phyloP scores from a whole-genome alignment of 352 stramenopile genomes.

The Phytophthora vignae region DNA sequence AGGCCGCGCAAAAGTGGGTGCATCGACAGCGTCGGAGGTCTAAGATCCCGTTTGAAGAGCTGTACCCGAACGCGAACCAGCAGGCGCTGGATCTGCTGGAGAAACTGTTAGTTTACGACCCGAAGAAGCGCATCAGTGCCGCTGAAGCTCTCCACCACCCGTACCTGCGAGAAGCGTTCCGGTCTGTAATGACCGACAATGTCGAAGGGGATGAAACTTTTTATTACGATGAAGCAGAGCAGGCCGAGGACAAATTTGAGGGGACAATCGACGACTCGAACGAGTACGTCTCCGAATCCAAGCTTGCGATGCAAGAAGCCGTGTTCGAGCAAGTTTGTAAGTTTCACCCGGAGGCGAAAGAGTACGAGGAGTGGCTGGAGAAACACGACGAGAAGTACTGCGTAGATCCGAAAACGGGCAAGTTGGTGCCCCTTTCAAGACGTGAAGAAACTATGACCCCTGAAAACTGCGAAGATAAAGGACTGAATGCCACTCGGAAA shows the following conservation, averaged over 20 bases:
- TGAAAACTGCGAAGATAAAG: not conserved
- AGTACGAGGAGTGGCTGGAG: constrained; percentile 69
- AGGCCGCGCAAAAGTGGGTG: constrained; percentile 75
- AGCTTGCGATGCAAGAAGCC: constrained; percentile 74
- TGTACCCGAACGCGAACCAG: constrained; percentile 81
- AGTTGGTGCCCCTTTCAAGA: constrained; percentile 60
- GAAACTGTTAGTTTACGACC: constrained; percentile 78
- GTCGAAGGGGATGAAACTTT: constrained; percentile 26
- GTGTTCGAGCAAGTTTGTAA: constrained; percentile 86
- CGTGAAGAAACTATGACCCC: constrained; percentile 3
- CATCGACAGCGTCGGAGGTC: constrained; percentile 64
- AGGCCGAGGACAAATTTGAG: constrained; percentile 69
- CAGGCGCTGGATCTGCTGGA: constrained; percentile 76
- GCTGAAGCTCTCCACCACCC: constrained; percentile 96
- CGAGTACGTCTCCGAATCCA: constrained; percentile 67
- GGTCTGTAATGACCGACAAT: constrained; percentile 42
- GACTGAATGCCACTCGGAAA: not conserved
- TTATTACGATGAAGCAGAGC: constrained; percentile 58
- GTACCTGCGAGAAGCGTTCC: constrained; percentile 88
- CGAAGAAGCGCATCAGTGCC: constrained; percentile 80
- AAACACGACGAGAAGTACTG: constrained; percentile 71
- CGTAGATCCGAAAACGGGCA: constrained; percentile 64
- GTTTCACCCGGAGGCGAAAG: constrained; percentile 73
- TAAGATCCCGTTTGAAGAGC: constrained; percentile 71
- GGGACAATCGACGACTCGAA: constrained; percentile 78